Evolutionary conservation across 768 basidiomycete genomes (phyloP).

Genomic region (Tricholoma hemisulphureum): DNA sequence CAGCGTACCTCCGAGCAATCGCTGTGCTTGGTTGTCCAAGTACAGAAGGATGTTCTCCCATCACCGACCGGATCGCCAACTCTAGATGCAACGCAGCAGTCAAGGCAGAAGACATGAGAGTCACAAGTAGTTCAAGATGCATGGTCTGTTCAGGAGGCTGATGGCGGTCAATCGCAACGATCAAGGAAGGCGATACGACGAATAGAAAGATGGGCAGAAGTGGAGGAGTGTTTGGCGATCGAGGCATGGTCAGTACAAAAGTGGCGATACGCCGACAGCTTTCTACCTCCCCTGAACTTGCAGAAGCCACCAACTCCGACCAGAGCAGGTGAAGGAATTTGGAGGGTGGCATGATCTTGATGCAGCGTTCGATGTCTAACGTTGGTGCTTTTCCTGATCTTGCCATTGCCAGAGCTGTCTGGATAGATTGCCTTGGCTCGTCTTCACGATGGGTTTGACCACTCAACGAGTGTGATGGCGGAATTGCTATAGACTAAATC

Average conservation of each 20-base stretch:
- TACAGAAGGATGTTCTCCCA: constrained; percentile 46
- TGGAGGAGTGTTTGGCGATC: constrained; percentile 49
- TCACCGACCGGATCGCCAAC: constrained; percentile 57
- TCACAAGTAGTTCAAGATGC: constrained; percentile 62
- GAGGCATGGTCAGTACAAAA: constrained; percentile 65
- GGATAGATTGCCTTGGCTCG: constrained; percentile 57
- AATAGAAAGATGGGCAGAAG: constrained; percentile 75
- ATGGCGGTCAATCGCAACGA: constrained; percentile 54
- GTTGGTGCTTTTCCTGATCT: constrained; percentile 60
- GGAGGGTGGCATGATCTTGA: constrained; percentile 55
- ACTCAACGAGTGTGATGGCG: not conserved
- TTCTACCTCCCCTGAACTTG: constrained; percentile 60
- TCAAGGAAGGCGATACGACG: constrained; percentile 60
- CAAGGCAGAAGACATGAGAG: constrained; percentile 62
- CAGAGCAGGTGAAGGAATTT: constrained; percentile 69
- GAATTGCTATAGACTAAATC: constrained; percentile 11
- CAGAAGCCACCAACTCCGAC: constrained; percentile 56
- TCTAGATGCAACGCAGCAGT: constrained; percentile 71
- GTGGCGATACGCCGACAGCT: constrained; percentile 63
- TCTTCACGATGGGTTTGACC: constrained; percentile 28
- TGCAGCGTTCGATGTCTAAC: constrained; percentile 65
- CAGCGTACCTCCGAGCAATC: constrained; percentile 65
- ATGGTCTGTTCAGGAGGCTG: constrained; percentile 53
- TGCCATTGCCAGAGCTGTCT: constrained; percentile 53
- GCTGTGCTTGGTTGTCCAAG: constrained; percentile 63